Percentiles rank a stretch among this genome's conserved stretches.
Evolutionary conservation across 345 rosid genomes (phyloP).

Genomic region (Sisymbrium altissimum): DNA sequence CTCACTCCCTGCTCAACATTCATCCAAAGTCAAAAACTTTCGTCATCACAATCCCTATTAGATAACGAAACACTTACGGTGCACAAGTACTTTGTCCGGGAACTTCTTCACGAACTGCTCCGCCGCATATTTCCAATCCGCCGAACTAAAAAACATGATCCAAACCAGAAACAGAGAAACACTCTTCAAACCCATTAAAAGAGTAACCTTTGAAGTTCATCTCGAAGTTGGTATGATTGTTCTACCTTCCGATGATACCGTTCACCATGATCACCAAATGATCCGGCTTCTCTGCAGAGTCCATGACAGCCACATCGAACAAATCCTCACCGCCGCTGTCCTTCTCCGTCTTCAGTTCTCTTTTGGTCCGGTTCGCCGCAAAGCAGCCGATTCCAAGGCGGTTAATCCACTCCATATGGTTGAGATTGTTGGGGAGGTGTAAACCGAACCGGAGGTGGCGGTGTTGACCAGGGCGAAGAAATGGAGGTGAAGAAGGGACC

Average conservation of each 20-base stretch:
- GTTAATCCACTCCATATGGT: slow-evolving; percentile 41
- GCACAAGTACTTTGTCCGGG: slow-evolving; percentile 81
- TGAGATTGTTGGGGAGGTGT: background rate
- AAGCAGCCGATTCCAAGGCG: slow-evolving; percentile 52
- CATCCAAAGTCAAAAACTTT: background rate
- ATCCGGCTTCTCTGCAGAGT: slow-evolving; percentile 41
- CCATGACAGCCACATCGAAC: slow-evolving; percentile 40
- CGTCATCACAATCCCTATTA: background rate
- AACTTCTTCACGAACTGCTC: slow-evolving; percentile 78
- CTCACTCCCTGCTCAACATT: slow-evolving; percentile 64
- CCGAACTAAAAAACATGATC: slow-evolving; percentile 46
- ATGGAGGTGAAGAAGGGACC: slow-evolving; percentile 12
- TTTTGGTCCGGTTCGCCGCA: slow-evolving; percentile 27
- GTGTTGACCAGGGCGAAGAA: slow-evolving; percentile 14
- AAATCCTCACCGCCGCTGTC: slow-evolving; percentile 68
- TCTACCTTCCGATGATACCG: slow-evolving; percentile 77
- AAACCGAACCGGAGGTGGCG: background rate
- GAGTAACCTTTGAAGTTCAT: background rate
- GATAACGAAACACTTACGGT: slow-evolving; percentile 53
- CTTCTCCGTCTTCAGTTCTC: slow-evolving; percentile 45
- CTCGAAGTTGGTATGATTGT: background rate
- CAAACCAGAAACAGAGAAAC: background rate
- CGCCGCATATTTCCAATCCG: slow-evolving; percentile 92
- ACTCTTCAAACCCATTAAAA: background rate
- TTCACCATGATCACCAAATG: slow-evolving; percentile 90